Conservation (phyloP, 2,329 filamentous ascomycete species). For the Alternaria sp. region DNA sequence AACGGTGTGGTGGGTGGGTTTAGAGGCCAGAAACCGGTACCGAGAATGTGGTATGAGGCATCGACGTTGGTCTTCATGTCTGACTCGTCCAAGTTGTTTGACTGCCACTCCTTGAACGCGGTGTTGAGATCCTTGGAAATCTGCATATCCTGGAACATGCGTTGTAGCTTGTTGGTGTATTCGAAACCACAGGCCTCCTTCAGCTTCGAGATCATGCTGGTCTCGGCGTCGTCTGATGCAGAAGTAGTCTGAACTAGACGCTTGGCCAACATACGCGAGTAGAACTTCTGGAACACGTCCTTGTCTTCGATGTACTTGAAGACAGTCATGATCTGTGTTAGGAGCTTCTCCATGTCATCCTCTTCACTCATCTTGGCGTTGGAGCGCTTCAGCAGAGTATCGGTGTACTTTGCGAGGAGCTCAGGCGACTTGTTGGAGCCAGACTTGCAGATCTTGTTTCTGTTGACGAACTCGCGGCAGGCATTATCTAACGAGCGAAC, state of each 20-base stretch:
- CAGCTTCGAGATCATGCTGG: slow-evolving; percentile 98
- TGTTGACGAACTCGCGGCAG: slow-evolving; percentile 96
- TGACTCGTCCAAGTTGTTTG: slow-evolving; percentile 67
- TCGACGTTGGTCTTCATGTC: slow-evolving; percentile 75
- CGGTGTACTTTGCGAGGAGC: slow-evolving; percentile 92
- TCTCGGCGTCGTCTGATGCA: slow-evolving; percentile 95
- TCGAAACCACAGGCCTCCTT: slow-evolving; percentile 99
- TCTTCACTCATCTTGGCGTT: slow-evolving; percentile 89
- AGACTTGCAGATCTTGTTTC: slow-evolving; percentile 93
- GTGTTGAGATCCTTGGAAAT: slow-evolving; percentile 97
- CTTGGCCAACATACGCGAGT: slow-evolving; percentile 94
- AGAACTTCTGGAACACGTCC: slow-evolving; percentile 99
- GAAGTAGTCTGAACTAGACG: slow-evolving; percentile 94
- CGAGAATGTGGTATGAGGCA: slow-evolving; percentile 88
- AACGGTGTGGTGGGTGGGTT: slow-evolving; percentile 87
- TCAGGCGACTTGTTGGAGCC: slow-evolving; percentile 95
- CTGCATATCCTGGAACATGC: slow-evolving; percentile 99
- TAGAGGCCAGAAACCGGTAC: slow-evolving; percentile 97
- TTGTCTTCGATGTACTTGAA: slow-evolving; percentile 99
- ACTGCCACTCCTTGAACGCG: slow-evolving; percentile 81
- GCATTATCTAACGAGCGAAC: slow-evolving; percentile 95
- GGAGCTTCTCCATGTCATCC: slow-evolving; percentile 85
- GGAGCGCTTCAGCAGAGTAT: slow-evolving; percentile 87
- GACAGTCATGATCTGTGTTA: slow-evolving; percentile 96
- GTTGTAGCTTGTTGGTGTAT: slow-evolving; percentile 98